phyloP scores from a whole-genome alignment of 163 green algal genomes.

The Scenedesmus sp. region DNA sequence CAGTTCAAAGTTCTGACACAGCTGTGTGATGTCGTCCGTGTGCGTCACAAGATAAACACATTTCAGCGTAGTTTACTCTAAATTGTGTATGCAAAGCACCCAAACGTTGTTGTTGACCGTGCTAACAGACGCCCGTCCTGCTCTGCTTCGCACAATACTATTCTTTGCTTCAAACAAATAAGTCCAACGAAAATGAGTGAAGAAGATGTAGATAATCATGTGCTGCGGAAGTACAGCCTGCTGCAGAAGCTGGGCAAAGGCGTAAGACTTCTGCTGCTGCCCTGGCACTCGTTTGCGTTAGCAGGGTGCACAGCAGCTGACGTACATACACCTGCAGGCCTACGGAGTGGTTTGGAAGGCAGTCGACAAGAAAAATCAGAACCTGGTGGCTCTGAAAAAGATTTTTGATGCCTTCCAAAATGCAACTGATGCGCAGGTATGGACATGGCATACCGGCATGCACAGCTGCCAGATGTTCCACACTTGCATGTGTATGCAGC shows the following conservation, averaged over 20 bases:
- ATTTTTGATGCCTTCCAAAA: slow-evolving; percentile 99
- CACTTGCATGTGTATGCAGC: not conserved
- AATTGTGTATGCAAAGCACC: not conserved
- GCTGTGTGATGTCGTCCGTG: not conserved
- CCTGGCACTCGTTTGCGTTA: not conserved
- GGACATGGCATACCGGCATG: not conserved
- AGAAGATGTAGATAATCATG: slow-evolving; percentile 96
- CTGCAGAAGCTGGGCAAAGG: slow-evolving; percentile 97
- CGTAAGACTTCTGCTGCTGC: slow-evolving; percentile 63
- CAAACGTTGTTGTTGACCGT: not conserved
- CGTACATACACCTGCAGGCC: slow-evolving; percentile 73
- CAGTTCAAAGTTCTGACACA: not conserved
- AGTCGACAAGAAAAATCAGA: slow-evolving; percentile 91
- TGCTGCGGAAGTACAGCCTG: slow-evolving; percentile 97
- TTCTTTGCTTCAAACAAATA: not conserved
- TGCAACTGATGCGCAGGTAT: slow-evolving; percentile 96
- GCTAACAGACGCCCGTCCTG: not conserved
- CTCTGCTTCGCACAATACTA: not conserved
- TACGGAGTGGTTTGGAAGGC: slow-evolving; percentile 99
- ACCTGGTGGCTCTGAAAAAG: slow-evolving; percentile 97
- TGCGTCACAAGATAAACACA: not conserved
- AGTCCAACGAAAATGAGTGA: slow-evolving; percentile 42
- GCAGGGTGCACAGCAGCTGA: not conserved
- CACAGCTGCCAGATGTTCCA: not conserved
- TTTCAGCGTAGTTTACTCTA: not conserved